Evolutionary conservation across 768 basidiomycete species (phyloP), one percentile per base, ranked within the genome.

Genomic region (Cystobasidium ongulense): DNA sequence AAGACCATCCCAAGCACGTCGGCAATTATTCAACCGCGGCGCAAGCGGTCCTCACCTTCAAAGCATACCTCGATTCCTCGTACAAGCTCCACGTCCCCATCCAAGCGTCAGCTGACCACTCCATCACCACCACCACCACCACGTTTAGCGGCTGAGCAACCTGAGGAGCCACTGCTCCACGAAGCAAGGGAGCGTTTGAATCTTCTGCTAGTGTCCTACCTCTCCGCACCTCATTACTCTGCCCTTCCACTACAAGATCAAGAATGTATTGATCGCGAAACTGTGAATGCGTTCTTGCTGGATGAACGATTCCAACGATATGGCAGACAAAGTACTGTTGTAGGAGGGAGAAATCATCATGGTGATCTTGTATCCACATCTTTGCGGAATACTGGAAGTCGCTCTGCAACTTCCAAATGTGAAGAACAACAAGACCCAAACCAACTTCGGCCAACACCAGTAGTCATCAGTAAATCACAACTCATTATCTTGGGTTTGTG

Each of bases 211-310:
- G 63, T 64, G 5, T 64, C 63, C 10, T 64, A 64, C 29, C 63
- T 64, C 38, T 64, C 63, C 18, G 35, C 63, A 4, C 63, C 63
- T 4, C 57, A 59, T 31, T 59, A 59, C 29, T 59, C 57, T 29
- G 25, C 57, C 29, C 33, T 59, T 29, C 57, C 57, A 29, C 13
- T 59, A 7, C 57, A 59, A 59, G 57, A 59, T 59, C 57, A 59
- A 23, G 57, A 59, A 35, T 29, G 57, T 29, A 59, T 59, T 15
- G 57, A 59, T 35, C 25, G 57, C 25, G 57, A 59, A 35, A 59
- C 57, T 23, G 57, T 59, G 4, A 59, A 59, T 31, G 57, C 57
- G 29, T 59, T 59, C 57, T 59, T 59, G 57, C 25, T 59, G 29
- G 57, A 59, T 59, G 57, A 59, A 59, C 11, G 57, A 59, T 59